Conservation (phyloP, 768 basidiomycete species). For the Amanita exitialis region DNA sequence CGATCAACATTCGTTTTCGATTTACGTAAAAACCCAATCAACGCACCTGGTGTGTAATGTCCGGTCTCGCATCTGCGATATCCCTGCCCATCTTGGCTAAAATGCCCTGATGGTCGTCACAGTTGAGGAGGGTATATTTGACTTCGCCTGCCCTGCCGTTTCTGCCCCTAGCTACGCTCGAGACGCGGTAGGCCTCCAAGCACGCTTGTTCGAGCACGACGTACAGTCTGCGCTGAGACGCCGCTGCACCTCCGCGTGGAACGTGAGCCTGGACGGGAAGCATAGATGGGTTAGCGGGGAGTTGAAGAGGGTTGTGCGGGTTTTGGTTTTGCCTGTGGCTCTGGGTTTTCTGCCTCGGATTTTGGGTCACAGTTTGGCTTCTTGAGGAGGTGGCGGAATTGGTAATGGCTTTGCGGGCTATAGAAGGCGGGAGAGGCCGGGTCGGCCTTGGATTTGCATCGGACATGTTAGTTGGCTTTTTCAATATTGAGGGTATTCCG, state of each 20-base stretch:
- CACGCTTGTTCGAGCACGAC: conserved; percentile 93
- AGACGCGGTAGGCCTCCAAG: conserved; percentile 87
- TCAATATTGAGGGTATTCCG: background rate
- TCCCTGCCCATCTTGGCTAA: conserved; percentile 95
- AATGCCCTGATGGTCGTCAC: conserved; percentile 98
- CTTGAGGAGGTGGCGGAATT: conserved; percentile 5
- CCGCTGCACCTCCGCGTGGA: conserved; percentile 40
- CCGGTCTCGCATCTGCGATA: conserved; percentile 97
- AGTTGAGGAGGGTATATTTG: conserved; percentile 95
- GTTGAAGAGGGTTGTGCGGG: conserved; percentile 29
- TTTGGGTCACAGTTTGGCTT: too few relatives aligned
- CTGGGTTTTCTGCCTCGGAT: conserved; percentile 13
- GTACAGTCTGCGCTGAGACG: conserved; percentile 61
- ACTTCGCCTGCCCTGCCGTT: conserved; percentile 62
- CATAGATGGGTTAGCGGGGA: conserved; percentile 64
- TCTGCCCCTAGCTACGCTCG: conserved; percentile 41
- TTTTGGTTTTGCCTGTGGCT: conserved; percentile 9
- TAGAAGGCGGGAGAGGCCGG: conserved; percentile 48
- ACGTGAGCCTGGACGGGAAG: conserved; percentile 78
- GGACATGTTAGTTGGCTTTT: background rate
- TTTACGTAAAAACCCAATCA: conserved; percentile 7
- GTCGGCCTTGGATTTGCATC: conserved; percentile 33
- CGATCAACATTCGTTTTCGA: background rate
- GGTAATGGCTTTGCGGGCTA: conserved; percentile 41
- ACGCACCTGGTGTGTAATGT: conserved; percentile 94